Evolutionary conservation across 495 filamentous ascomycete species (phyloP).

Genomic region (Aspergillus baeticus): DNA sequence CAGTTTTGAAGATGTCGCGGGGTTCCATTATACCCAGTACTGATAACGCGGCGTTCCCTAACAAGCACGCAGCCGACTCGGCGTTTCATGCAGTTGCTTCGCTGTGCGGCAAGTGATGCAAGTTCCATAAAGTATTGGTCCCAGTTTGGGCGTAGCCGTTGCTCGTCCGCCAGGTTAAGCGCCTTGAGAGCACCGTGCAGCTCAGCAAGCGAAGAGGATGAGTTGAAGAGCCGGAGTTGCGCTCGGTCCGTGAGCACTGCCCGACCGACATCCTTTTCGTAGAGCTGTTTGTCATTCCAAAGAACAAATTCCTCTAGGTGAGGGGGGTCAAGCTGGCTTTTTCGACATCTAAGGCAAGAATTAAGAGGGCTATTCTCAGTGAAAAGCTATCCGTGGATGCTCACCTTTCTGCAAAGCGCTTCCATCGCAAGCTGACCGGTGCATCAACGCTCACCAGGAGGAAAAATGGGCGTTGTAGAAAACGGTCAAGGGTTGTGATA

Average conservation of each 20-base stretch:
- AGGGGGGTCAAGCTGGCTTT: constrained; percentile 43
- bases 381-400: not conserved
- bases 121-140: constrained; percentile 98
- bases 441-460: constrained; percentile 90
- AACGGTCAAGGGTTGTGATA: constrained; percentile 64
- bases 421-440: constrained; percentile 79
- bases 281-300: constrained; percentile 75
- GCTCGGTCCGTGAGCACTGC: constrained; percentile 74
- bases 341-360: constrained; percentile 37
- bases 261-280: constrained; percentile 61
- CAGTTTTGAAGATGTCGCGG: constrained; percentile 84
- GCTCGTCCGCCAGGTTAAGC: constrained; percentile 72
- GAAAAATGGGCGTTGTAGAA: constrained; percentile 84
- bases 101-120: constrained; percentile 83
- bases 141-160: constrained; percentile 88
- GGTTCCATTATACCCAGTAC: constrained; percentile 97
- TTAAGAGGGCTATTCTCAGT: not conserved
- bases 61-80: constrained; percentile 95
- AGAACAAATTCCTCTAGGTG: constrained; percentile 75
- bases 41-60: constrained; percentile 80
- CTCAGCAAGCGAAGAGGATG: constrained; percentile 64
- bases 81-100: constrained; percentile 97
- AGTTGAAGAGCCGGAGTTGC: constrained; percentile 82
- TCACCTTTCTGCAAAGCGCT: constrained; percentile 61
- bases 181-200: constrained; percentile 65